Conservation (phyloP, 768 basidiomycete genomes). For the Leccinum uliginosum region DNA sequence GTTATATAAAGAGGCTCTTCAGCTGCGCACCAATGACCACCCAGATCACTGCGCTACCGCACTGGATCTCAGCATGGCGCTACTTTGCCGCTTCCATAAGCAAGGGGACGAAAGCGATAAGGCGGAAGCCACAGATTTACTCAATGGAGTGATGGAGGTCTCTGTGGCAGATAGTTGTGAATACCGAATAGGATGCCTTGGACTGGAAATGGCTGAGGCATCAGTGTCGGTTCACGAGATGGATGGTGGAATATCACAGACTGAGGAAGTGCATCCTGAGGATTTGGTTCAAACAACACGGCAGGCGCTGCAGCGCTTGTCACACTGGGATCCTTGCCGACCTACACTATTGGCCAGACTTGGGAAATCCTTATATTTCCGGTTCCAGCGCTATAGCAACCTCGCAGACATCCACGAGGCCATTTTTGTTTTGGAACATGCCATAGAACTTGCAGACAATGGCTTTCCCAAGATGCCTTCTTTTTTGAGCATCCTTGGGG, state of each 20-base stretch:
- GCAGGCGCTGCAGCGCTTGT: background rate
- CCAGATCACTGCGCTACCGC: background rate
- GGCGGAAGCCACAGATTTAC: background rate
- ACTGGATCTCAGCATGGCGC: background rate
- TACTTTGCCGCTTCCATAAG: background rate
- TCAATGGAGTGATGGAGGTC: background rate
- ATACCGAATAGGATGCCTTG: background rate
- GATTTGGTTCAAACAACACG: background rate
- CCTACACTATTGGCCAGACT: background rate
- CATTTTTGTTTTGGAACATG: background rate
- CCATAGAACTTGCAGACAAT: too few species aligned
- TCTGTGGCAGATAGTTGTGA: background rate
- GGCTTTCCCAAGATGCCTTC: background rate
- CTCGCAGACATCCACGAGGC: background rate
- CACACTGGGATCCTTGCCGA: too few species aligned
- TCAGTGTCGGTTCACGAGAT: background rate
- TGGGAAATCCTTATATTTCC: background rate
- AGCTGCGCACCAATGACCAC: background rate
- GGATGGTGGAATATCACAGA: background rate
- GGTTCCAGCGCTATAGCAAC: background rate
- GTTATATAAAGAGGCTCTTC: background rate
- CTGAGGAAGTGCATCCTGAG: background rate
- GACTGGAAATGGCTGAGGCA: background rate
- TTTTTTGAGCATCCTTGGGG: too few species aligned
- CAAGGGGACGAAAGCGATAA: background rate